Conservation (phyloP, 2,329 filamentous ascomycete genomes). For the Ophiostoma ips region DNA sequence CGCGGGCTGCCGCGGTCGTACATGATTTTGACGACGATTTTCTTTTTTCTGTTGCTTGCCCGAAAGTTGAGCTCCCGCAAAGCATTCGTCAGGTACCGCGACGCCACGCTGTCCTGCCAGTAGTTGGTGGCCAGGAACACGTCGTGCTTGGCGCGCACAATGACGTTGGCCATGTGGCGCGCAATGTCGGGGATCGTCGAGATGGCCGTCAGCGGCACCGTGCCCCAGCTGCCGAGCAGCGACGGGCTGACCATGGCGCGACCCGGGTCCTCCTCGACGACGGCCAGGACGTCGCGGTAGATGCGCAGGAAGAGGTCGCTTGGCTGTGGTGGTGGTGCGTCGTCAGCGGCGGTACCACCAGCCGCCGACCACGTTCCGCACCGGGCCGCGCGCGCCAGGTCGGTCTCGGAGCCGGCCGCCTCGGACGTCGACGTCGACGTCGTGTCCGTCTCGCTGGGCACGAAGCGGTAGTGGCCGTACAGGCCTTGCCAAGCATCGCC, state of each 20-base stretch:
- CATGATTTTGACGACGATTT: conserved; percentile 56
- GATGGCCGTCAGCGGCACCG: conserved; percentile 54
- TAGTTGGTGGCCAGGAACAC: conserved; percentile 64
- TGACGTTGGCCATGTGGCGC: conserved; percentile 63
- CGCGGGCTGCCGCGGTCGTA: conserved; percentile 57
- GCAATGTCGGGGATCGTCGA: conserved; percentile 56
- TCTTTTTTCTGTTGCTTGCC: conserved; percentile 41
- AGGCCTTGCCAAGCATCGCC: conserved; percentile 41
- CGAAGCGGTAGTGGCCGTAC: conserved; percentile 25
- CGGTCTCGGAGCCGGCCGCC: conserved; percentile 19
- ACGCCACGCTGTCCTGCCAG: conserved; percentile 58
- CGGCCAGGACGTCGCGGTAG: conserved; percentile 49
- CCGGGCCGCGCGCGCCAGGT: conserved; percentile 37
- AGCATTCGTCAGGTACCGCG: conserved; percentile 52
- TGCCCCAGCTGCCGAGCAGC: conserved; percentile 41
- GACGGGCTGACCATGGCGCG: conserved; percentile 38
- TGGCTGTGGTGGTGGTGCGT: conserved; percentile 28
- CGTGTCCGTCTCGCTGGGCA: conserved; percentile 11
- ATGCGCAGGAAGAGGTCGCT: conserved; percentile 57
- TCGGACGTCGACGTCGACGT: conserved; percentile 6
- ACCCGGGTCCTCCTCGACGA: conserved; percentile 36
- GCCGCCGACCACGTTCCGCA: conserved; percentile 67
- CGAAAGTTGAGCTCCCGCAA: conserved; percentile 54
- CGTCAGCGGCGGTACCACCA: conserved; percentile 21
- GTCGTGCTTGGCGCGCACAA: conserved; percentile 57